Conservation (phyloP, 805 yeast species). For the Clavispora santaluciae region DNA sequence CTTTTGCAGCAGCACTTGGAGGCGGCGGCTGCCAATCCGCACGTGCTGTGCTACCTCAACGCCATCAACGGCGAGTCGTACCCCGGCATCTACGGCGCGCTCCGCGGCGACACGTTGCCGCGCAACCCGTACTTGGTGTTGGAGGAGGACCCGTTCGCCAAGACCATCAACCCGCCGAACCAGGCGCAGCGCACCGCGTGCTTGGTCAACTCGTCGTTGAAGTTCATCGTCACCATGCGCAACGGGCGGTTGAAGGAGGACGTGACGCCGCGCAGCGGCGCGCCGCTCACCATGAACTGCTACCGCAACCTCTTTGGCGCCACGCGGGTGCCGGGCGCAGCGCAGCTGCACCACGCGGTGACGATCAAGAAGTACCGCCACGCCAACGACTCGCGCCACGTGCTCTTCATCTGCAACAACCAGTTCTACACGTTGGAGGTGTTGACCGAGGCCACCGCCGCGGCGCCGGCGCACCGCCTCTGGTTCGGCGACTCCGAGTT, state of each 20-base stretch:
- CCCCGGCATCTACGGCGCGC: constrained; percentile 58
- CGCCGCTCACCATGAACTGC: constrained; percentile 62
- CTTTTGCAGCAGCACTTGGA: constrained; percentile 51
- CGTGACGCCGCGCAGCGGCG: constrained; percentile 43
- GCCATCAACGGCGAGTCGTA: constrained; percentile 45
- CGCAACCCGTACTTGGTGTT: constrained; percentile 71
- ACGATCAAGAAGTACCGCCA: constrained; percentile 30
- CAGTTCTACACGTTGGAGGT: constrained; percentile 50
- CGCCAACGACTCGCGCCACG: constrained; percentile 40
- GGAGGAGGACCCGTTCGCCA: constrained; percentile 67
- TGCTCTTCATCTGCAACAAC: constrained; percentile 46
- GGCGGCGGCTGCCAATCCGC: constrained; percentile 35
- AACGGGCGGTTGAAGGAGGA: constrained; percentile 54
- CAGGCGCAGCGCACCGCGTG: constrained; percentile 69
- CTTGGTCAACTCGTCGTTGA: constrained; percentile 58
- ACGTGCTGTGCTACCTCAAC: constrained; percentile 49
- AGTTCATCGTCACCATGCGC: constrained; percentile 59
- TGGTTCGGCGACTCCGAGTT: constrained; percentile 54
- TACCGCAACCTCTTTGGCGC: constrained; percentile 66
- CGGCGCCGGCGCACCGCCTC: constrained; percentile 31
- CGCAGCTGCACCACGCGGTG: constrained; percentile 27
- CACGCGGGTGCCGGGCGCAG: constrained; percentile 43
- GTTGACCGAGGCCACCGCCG: constrained; percentile 25
- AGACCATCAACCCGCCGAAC: constrained; percentile 51
- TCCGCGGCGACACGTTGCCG: constrained; percentile 65